These are phyloP conservation scores for Scytalidium sp. DNA, from an alignment of 2,329 filamentous ascomycete genomes.

Conservation along the genomic window DNA sequence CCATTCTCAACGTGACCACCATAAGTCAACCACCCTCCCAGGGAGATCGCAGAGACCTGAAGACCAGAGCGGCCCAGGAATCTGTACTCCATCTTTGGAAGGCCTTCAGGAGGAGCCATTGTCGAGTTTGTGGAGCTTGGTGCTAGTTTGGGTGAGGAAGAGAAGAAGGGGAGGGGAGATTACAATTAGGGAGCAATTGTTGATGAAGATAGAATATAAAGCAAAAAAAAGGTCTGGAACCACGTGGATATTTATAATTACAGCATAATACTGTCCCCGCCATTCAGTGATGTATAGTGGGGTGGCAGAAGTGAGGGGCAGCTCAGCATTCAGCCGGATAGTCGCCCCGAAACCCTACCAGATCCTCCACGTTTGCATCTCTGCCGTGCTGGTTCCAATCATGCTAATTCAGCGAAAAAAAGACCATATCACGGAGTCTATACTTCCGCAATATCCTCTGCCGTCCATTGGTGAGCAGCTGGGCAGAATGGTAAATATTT, in stretches of 20 bases:
- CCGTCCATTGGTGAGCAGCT: no score
- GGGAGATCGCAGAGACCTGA: slow-evolving; percentile 69
- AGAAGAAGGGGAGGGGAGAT: background rate
- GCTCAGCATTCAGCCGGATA: background rate
- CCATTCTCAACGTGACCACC: slow-evolving; percentile 69
- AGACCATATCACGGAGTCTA: background rate
- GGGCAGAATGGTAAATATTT: no score
- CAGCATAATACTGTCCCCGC: background rate
- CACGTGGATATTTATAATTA: no score
- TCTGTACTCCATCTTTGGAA: slow-evolving; percentile 64
- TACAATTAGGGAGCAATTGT: slow-evolving; percentile 3
- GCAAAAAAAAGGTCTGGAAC: background rate
- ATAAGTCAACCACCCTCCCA: slow-evolving; percentile 73
- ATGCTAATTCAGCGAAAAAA: background rate
- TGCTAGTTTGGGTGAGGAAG: background rate
- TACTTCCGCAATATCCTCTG: no score
- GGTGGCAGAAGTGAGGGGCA: background rate
- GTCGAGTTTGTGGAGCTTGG: background rate
- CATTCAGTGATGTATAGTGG: background rate
- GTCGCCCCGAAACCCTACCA: background rate
- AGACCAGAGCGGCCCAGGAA: slow-evolving; percentile 69
- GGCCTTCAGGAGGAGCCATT: slow-evolving; percentile 34
- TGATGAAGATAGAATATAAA: background rate
- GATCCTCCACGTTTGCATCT: background rate
- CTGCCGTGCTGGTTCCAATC: background rate